A percentile compares a stretch with the other conserved stretches of the same genome.
phyloP scores from a whole-genome alignment of 331 rosid species.

The Rhamnella rubrinervis region DNA sequence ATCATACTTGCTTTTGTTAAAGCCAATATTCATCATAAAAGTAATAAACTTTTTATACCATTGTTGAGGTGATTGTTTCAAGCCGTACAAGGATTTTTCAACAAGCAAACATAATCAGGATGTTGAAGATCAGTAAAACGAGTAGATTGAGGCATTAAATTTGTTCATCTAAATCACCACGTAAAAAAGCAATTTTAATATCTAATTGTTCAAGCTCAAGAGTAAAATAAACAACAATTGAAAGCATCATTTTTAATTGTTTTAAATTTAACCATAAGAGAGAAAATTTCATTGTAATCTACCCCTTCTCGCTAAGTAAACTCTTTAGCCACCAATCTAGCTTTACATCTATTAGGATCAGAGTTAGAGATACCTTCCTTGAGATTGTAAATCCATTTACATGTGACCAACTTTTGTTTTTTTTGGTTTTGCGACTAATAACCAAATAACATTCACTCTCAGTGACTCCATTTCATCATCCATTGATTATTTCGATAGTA shows the following conservation, averaged over 20 bases:
- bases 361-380: fast-evolving
- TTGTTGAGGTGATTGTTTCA: no score
- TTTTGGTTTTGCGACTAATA: neutral
- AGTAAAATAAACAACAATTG: neutral
- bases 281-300: neutral
- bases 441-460: neutral
- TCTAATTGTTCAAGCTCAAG: neutral
- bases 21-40: no score
- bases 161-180: neutral
- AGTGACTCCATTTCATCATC: neutral
- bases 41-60: no score
- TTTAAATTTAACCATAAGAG: neutral
- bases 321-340: neutral
- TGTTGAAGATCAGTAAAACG: neutral
- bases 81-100: no score
- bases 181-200: no score
- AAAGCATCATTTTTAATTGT: neutral
- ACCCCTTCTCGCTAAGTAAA: neutral
- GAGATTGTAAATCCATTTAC: neutral
- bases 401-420: neutral
- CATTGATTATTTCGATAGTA: neutral
- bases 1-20: no score
- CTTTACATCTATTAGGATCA: neutral
- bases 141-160: neutral
- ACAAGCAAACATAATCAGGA: no score